These are phyloP conservation scores for Strombidium stylifer DNA, from an alignment of 73 alveolate species.

Conservation along the genomic window DNA sequence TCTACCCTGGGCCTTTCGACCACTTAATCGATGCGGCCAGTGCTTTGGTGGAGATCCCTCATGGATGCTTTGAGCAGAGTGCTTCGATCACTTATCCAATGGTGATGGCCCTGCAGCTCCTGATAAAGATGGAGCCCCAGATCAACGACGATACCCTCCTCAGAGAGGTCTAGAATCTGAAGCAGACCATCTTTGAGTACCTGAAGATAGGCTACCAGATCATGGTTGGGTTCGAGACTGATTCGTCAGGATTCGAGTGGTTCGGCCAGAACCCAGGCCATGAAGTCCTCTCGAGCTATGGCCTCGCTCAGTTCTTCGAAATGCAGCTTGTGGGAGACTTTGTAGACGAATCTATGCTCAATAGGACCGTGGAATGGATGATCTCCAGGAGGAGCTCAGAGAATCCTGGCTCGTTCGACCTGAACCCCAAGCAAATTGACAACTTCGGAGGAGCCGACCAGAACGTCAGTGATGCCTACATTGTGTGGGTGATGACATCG, in stretches of 20 bases:
- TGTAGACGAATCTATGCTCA: slow-evolving; percentile 23
- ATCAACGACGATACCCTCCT: background rate
- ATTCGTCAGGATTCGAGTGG: slow-evolving; percentile 65
- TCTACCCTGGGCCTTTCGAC: slow-evolving; percentile 23
- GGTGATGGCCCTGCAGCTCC: slow-evolving; percentile 48
- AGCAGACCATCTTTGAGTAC: slow-evolving; percentile 10
- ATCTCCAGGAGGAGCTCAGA: slow-evolving; percentile 19
- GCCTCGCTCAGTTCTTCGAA: slow-evolving; percentile 51
- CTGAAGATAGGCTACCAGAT: slow-evolving; percentile 29
- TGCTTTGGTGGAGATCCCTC: slow-evolving; percentile 39
- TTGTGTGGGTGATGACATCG: slow-evolving; percentile 43
- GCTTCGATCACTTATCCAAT: slow-evolving; percentile 61
- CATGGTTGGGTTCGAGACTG: slow-evolving; percentile 4
- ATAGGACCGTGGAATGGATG: slow-evolving; percentile 10
- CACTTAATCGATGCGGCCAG: slow-evolving; percentile 30
- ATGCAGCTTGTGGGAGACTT: slow-evolving; percentile 36
- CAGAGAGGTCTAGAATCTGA: slow-evolving; percentile 14
- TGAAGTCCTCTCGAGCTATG: slow-evolving; percentile 62
- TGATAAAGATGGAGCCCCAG: slow-evolving; percentile 27
- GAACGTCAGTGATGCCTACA: slow-evolving; percentile 30
- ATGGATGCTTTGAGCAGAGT: slow-evolving; percentile 63
- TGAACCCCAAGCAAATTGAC: slow-evolving; percentile 6
- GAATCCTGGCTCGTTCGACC: too few relatives aligned
- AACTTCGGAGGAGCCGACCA: slow-evolving; percentile 29
- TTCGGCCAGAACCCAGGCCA: slow-evolving; percentile 62